These are phyloP conservation scores for Ascoidea rubescens DNA, from an alignment of 805 yeast species.

Conservation along the genomic window DNA sequence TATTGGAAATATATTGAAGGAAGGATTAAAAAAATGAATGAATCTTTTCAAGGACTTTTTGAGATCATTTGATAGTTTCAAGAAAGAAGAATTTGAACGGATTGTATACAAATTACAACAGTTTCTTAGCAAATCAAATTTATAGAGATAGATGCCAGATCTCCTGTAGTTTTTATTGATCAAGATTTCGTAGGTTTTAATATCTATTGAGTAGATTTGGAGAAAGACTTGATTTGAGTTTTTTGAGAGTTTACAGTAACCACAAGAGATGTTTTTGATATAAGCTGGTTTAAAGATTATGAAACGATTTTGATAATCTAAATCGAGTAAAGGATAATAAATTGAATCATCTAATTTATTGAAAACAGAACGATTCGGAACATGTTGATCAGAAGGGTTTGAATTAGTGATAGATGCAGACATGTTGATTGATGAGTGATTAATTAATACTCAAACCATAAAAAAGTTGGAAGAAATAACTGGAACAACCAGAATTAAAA, in stretches of 20 bases:
- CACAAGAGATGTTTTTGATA: background rate
- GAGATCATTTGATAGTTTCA: slow-evolving; percentile 49
- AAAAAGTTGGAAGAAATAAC: background rate
- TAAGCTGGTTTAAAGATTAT: background rate
- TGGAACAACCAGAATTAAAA: too few relatives aligned
- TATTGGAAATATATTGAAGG: slow-evolving; percentile 5
- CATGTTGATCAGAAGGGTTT: background rate
- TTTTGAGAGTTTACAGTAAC: background rate
- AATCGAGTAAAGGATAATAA: background rate
- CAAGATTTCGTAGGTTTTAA: slow-evolving; percentile 43
- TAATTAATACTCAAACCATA: too few relatives aligned
- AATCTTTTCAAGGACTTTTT: slow-evolving; percentile 54
- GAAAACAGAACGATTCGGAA: background rate
- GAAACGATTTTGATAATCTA: background rate
- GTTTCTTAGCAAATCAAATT: slow-evolving; percentile 51
- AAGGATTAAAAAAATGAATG: slow-evolving; percentile 22
- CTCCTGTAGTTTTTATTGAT: slow-evolving; percentile 70
- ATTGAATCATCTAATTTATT: background rate
- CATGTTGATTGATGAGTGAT: background rate
- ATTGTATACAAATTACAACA: slow-evolving; percentile 79
- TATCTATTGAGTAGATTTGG: slow-evolving; percentile 29
- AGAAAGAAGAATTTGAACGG: slow-evolving; percentile 35
- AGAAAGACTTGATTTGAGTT: slow-evolving; percentile 11
- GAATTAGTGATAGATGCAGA: background rate
- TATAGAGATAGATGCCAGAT: slow-evolving; percentile 56